Percentiles rank a stretch among this genome's conserved stretches.
phyloP scores from a whole-genome alignment of 306 rosid genomes.

The Sechiopsis laciniata region DNA sequence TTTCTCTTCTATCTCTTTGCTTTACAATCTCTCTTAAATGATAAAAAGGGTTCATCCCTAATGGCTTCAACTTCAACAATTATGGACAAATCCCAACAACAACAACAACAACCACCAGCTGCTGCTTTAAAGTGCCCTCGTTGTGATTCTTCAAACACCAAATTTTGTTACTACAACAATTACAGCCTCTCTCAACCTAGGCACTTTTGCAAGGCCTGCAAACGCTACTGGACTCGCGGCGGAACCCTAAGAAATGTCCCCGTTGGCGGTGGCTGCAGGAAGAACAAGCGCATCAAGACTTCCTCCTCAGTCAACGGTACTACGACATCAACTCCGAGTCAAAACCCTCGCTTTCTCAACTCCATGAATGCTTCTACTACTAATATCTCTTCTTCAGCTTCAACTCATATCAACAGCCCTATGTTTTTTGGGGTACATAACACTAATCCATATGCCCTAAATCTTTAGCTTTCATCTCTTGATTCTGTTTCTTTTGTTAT shows the following conservation, averaged over 20 bases:
- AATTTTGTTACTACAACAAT: conserved; percentile 95
- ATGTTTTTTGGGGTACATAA: conserved; percentile 47
- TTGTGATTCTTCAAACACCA: conserved; percentile 87
- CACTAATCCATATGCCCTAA: conserved; percentile 39
- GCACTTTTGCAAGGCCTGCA: conserved; percentile 96
- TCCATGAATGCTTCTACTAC: conserved; percentile 27
- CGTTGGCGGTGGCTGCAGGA: conserved; percentile 85
- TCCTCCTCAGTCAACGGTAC: conserved; percentile 27
- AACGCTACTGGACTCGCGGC: conserved; percentile 93
- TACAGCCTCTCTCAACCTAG: conserved; percentile 92
- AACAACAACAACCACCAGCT: conserved; percentile 21
- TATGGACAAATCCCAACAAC: conserved; percentile 50
- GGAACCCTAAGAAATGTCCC: conserved; percentile 92
- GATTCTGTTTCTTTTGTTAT: conserved; percentile 31
- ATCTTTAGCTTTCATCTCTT: too few relatives aligned
- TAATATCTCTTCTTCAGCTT: conserved; percentile 20
- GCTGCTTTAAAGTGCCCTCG: conserved; percentile 74
- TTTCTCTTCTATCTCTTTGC: background rate
- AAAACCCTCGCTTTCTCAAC: conserved; percentile 35
- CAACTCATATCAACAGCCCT: conserved; percentile 35
- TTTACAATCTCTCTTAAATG: conserved; percentile 42
- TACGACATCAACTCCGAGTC: conserved; percentile 1
- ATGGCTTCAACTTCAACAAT: conserved; percentile 44
- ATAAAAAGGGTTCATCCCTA: conserved; percentile 33
- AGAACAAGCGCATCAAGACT: conserved; percentile 72